Conservation (phyloP, 108 stramenopile genomes). For the Pseudonitzschia multistriata region DNA sequence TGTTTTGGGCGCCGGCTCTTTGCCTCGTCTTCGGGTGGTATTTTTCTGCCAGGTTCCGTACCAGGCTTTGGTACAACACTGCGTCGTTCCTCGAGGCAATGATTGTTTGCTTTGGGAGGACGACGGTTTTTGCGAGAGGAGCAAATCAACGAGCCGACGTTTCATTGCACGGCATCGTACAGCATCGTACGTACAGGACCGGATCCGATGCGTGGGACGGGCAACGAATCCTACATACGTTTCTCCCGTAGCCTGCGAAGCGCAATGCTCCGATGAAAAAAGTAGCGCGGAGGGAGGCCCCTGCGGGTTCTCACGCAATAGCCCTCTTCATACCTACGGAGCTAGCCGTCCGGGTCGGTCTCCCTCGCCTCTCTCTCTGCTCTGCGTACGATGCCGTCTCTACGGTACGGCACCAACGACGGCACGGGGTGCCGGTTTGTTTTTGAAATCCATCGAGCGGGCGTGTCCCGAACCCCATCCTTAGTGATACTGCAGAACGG, state of each 20-base stretch:
- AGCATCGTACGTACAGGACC: too few relatives aligned
- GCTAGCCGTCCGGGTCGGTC: neutral
- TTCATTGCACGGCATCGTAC: too few relatives aligned
- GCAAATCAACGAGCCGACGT: too few relatives aligned
- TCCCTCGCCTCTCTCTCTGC: too few relatives aligned
- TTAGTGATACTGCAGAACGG: neutral
- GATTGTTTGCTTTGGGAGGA: too few relatives aligned
- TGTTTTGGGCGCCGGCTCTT: too few relatives aligned
- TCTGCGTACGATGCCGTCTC: neutral
- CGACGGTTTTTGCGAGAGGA: too few relatives aligned
- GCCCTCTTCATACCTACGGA: neutral
- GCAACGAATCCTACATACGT: too few relatives aligned
- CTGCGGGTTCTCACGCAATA: too few relatives aligned
- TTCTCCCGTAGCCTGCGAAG: neutral
- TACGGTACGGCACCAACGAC: neutral
- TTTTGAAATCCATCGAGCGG: neutral
- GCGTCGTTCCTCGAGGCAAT: too few relatives aligned
- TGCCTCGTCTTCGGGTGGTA: neutral
- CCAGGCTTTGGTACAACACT: too few relatives aligned
- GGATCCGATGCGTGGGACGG: too few relatives aligned
- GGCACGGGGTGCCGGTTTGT: neutral
- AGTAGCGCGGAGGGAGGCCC: neutral
- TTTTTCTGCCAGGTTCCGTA: neutral
- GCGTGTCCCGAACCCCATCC: neutral
- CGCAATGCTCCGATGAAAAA: neutral